Conservation (phyloP, 78 protist species). For the Salpingoeca rosetta region DNA sequence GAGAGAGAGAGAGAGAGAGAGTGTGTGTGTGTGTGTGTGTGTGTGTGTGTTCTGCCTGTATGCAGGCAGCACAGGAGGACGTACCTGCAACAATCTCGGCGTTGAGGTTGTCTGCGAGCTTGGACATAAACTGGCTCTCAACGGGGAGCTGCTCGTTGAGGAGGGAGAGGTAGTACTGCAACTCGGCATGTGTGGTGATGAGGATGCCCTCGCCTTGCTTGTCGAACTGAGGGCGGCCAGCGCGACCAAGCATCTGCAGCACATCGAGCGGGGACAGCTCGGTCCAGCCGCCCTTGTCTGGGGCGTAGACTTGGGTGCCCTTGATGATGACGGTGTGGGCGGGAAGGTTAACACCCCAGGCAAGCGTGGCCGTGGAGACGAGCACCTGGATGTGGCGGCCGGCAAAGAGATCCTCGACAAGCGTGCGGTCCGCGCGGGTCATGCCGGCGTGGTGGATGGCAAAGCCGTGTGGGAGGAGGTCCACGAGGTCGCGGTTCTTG, state of each 20-base stretch:
- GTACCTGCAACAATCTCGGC: slow-evolving; percentile 95
- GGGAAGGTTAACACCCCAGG: slow-evolving; percentile 99
- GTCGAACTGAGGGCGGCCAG: slow-evolving; percentile 98
- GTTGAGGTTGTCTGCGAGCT: slow-evolving; percentile 85
- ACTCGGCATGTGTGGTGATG: slow-evolving; percentile 82
- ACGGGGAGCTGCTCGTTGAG: slow-evolving; percentile 96
- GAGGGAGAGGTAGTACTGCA: slow-evolving; percentile 88
- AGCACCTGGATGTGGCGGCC: slow-evolving; percentile 83
- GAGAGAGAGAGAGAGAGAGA: too few species aligned
- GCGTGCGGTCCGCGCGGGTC: slow-evolving; percentile 57
- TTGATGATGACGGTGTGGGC: slow-evolving; percentile 98
- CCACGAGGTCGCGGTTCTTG: slow-evolving; percentile 55
- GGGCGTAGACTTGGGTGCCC: slow-evolving; percentile 82
- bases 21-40: too few species aligned
- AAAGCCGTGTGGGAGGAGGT: slow-evolving; percentile 90
- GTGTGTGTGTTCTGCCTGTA: too few species aligned
- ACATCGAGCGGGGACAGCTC: slow-evolving; percentile 88
- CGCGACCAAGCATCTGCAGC: slow-evolving; percentile 98
- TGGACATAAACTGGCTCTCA: slow-evolving; percentile 80
- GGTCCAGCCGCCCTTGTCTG: slow-evolving; percentile 82
- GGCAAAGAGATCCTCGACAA: slow-evolving; percentile 88
- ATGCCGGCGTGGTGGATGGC: slow-evolving; percentile 99
- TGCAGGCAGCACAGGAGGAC: too few species aligned
- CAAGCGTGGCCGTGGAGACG: slow-evolving; percentile 95
- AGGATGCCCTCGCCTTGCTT: slow-evolving; percentile 90